Evolutionary conservation across 768 basidiomycete species (phyloP), one percentile per base, ranked within the genome.

Genomic region (Fomitopsis serialis): DNA sequence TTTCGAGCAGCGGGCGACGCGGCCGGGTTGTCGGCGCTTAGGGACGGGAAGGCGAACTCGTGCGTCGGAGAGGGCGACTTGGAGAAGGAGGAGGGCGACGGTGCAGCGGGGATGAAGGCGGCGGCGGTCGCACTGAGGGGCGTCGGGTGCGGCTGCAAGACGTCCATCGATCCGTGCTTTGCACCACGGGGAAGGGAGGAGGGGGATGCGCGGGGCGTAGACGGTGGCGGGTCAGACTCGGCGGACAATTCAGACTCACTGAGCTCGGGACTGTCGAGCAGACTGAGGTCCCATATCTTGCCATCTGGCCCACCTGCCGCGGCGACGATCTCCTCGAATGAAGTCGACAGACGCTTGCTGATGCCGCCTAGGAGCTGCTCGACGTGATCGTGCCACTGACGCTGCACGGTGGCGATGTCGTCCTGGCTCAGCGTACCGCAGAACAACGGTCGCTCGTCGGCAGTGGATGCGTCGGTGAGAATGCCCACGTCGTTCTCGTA

Each of bases 31-130:
- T 66, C 59, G 21, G 68, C 63, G 46, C 72, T 72, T 45, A 78
- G 69, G 0, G 78, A 75, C 3, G 82, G 76, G 67, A 82, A 77
- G 45, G 76, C 70, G 61, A 81, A 77, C 50, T 74, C 66, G 48
- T 64, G 63, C 5, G 63, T 65, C 6, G 64, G 63, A 13, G 63
- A 63, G 2, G 61, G 58, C 50, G 54, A 60, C 15, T 57, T 53
- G 10, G 59, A 57, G 23, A 54, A 19, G 10, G 59, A 55, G 35
- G 56, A 55, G 22, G 56, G 56, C 13, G 57, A 45, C 8, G 66
- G 64, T 46, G 64, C 32, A 67, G 55, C 29, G 62, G 63, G 22
- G 59, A 56, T 0, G 66, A 61, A 24, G 54, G 54, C 5, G 64
- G 62, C 1, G 61, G 54, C 25, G 54, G 49, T 32, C 29, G 29